Evolutionary conservation across 208 protist genomes (phyloP), one percentile per base, ranked within the genome.

Genomic region (Acanthamoeba healyi): DNA sequence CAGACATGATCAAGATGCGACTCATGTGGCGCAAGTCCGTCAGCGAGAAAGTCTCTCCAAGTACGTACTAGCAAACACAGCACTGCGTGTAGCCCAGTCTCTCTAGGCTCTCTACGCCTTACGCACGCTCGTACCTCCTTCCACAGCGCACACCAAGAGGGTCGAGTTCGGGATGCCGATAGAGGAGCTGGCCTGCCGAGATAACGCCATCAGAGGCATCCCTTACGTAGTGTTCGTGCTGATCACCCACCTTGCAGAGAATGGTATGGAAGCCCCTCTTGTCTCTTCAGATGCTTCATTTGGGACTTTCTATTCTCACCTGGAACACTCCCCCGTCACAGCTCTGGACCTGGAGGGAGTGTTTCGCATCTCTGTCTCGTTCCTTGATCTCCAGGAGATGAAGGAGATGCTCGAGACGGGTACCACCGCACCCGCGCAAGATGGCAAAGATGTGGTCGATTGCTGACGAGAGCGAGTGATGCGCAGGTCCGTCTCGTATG

Each of bases 301-400:
- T 54, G 22, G 12, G 22, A 29, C 63, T 72, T 6, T n/a, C 19
- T 7, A 29, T 72, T 36, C 32, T 42, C 7, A 17, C 29, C n/a
- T 26, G n/a, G 14, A 26, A 7, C 7, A 24, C 14, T 24, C 19
- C 10, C 32, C 6, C 82, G 19, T 12, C 22, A 38, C 26, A 90
- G 82, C 82, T 7, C 29, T 90, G 82, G 82, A 90, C 12, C 40
- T 90, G 44, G 82, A 90, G 82, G 82, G 82, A 12, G 24, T 90
- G 17, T 90, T 90, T 29, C 26, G 82, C 7, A 90, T 90, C 6
- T 90, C 82, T 10, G 82, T 90, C 15, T 44, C 82, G 22, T 90
- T 65, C n/a, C 26, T 6, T 38, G 82, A 90, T 22, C 32, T 90
- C 17, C 7, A 6, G 29, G 40, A 56, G 34, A 38, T 90, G 49